A percentile compares a stretch with the other conserved stretches of the same genome.
phyloP scores from a whole-genome alignment of 2,329 filamentous ascomycete genomes.

The Alternaria angustiovoidea region DNA sequence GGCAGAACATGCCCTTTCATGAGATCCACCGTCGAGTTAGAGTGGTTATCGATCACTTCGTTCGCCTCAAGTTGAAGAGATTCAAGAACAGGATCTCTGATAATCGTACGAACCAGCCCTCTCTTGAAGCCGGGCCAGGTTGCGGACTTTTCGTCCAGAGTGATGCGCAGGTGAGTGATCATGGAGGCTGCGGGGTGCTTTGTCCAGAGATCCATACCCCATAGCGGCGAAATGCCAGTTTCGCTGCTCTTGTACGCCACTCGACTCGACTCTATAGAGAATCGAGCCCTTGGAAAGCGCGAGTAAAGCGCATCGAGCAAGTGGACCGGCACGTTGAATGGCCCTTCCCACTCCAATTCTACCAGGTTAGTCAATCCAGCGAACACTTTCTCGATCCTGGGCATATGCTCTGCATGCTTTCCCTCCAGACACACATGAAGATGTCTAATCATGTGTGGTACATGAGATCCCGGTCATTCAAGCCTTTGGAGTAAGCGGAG shows the following conservation, averaged over 20 bases:
- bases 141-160: background rate
- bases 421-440: background rate
- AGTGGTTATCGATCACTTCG: background rate
- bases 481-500: background rate
- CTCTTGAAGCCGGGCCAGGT: background rate
- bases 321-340: background rate
- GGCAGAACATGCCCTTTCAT: background rate
- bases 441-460: background rate
- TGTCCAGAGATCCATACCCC: background rate
- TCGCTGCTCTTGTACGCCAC: background rate
- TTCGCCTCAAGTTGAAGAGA: background rate
- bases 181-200: background rate
- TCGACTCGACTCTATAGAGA: background rate
- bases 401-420: background rate
- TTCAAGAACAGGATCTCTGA: background rate
- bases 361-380: background rate
- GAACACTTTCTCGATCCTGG: background rate
- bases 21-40: too few relatives aligned
- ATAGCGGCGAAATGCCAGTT: background rate
- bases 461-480: background rate
- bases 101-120: background rate
- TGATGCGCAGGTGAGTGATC: background rate
- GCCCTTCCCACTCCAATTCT: background rate
- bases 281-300: background rate
- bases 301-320: background rate